Evolutionary conservation across 345 rosid species (phyloP).

Genomic region (Stellera chamaejasme): DNA sequence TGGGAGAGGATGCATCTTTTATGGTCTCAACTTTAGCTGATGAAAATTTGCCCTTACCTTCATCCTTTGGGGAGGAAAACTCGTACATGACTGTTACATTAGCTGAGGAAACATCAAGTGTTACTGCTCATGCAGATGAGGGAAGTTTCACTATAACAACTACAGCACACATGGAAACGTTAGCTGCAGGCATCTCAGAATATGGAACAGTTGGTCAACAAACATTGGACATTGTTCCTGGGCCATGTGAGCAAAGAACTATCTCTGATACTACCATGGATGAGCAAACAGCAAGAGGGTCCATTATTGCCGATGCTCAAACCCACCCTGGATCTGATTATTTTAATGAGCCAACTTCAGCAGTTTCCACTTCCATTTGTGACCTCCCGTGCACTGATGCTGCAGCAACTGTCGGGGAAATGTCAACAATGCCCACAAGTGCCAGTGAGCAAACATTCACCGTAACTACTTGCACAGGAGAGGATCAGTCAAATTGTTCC

Average conservation of each 20-base stretch:
- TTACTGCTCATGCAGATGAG: conserved; percentile 8
- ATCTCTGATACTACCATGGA: neutral
- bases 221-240: neutral
- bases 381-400: too few species aligned
- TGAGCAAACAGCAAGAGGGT: too few species aligned
- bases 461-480: neutral
- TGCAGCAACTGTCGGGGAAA: too few species aligned
- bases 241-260: conserved; percentile 1
- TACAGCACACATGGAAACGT: neutral
- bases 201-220: neutral
- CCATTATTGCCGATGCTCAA: too few species aligned
- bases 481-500: neutral
- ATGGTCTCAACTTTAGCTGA: conserved; percentile 11
- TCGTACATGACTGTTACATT: neutral
- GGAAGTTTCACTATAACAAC: conserved; percentile 8
- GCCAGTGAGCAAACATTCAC: conserved; percentile 2
- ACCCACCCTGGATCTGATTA: too few species aligned
- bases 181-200: too few species aligned
- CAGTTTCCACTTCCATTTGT: too few species aligned
- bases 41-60: conserved; percentile 6
- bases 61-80: conserved; percentile 4
- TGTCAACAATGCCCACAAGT: neutral
- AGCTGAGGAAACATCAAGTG: conserved; percentile 2
- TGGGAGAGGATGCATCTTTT: conserved; percentile 11
- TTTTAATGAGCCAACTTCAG: too few species aligned